These are phyloP conservation scores for Polytrichum formosum DNA, from an alignment of 225 moss, liverwort and hornwort genomes.

Conservation along the genomic window DNA sequence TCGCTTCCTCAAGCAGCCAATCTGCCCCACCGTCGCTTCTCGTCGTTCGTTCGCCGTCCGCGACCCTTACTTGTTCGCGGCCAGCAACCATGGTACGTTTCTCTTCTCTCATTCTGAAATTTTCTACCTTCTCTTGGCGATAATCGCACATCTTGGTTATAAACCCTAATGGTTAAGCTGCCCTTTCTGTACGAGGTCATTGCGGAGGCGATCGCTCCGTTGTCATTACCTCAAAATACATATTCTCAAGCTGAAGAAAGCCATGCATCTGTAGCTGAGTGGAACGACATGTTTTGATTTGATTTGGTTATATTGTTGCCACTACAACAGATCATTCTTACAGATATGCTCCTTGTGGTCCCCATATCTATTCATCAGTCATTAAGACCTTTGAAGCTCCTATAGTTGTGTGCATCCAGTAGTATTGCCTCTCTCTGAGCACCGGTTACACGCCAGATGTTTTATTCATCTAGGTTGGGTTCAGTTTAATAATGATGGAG, in stretches of 20 bases:
- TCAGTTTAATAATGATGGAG: too few species aligned
- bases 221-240: too few species aligned
- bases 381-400: too few species aligned
- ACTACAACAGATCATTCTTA: too few species aligned
- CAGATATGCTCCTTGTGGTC: too few species aligned
- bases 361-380: too few species aligned
- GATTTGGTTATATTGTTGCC: too few species aligned
- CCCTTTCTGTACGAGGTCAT: background rate
- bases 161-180: background rate
- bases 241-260: background rate
- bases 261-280: background rate
- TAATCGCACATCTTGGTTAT: background rate
- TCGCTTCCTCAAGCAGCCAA: background rate
- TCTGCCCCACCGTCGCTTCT: background rate
- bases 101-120: background rate
- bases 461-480: too few species aligned
- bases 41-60: background rate
- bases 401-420: too few species aligned
- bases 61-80: background rate
- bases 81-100: slow-evolving; percentile 1
- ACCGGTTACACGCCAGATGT: too few species aligned
- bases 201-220: too few species aligned
- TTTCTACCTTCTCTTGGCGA: background rate
- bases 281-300: background rate
- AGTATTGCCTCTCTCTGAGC: too few species aligned